Evolutionary conservation across 2,329 filamentous ascomycete species (phyloP), one percentile per base, ranked within the genome.

Genomic region (Ophiostoma tasmaniense): DNA sequence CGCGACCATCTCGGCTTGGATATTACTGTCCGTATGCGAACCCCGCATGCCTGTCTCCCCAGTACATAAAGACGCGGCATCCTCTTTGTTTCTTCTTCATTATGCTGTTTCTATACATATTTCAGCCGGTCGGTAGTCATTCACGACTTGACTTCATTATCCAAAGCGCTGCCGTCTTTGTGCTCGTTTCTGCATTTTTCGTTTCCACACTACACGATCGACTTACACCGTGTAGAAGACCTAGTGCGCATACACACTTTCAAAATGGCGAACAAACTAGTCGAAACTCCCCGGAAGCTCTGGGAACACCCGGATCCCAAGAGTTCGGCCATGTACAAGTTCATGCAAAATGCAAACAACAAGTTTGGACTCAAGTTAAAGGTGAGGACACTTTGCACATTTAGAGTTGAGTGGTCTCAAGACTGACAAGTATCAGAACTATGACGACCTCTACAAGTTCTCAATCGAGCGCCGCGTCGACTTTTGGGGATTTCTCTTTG

Each of bases 391-490:
- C 6, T 45, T 45, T n/a, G 17, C 8, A 45, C 42, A 8, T n/a
- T 17, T 45, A 7, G 8, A 1, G n/a, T 17, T 13, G 37, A 39
- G 30, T 10, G 45, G n/a, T 50, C 8, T 35, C 5, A 1, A 30
- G 55, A 22, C 45, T 45, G 25, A n/a, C 33, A 11, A 28, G 5
- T 1, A 30, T 6, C 13, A 90, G 84, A 87, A 83, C 2, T 95
- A 89, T 76, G 78, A 84, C 67, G 88, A 92, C 20, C 80, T 96
- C 7, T 89, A 93, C 75, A 77, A 82, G 69, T 95, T 86, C 82
- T 92, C 90, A 30, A 81, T 89, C 71, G 77, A 82, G 20, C 80
- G 85, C 42, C 86, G 88, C 45, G 77, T 80, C 11, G 82, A 85
- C 64, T 93, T 93, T 79, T 93, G 86, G 82, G 80, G 81, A 7